These are phyloP conservation scores for Oryza rufipogon DNA, from an alignment of 176 grass and related monocot genomes.

Conservation along the genomic window DNA sequence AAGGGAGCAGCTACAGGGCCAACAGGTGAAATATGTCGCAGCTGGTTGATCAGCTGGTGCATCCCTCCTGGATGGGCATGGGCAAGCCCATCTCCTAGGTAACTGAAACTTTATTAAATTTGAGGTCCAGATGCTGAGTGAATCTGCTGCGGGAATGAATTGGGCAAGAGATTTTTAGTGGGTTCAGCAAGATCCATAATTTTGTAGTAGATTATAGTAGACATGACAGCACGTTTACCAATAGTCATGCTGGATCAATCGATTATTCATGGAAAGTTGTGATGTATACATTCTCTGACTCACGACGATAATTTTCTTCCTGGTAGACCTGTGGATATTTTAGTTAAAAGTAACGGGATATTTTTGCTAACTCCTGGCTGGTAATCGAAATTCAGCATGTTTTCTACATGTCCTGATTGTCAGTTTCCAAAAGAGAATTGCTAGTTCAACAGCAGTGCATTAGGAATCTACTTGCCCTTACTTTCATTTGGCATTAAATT, in stretches of 20 bases:
- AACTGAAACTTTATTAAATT: too few relatives aligned
- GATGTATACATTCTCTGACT: too few relatives aligned
- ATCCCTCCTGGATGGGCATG: not conserved
- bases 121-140: not conserved
- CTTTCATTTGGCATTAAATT: too few relatives aligned
- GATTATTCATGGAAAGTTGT: too few relatives aligned
- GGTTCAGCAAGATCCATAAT: not conserved
- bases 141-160: not conserved
- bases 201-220: not conserved
- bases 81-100: too few relatives aligned
- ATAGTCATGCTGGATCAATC: not conserved
- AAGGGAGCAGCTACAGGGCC: too few relatives aligned
- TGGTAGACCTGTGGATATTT: too few relatives aligned
- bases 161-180: conserved; percentile 6
- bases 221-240: not conserved
- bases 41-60: too few relatives aligned
- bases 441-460: not conserved
- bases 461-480: not conserved
- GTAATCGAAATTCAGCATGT: not conserved
- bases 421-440: not conserved
- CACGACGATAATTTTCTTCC: too few relatives aligned
- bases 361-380: not conserved
- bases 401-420: not conserved
- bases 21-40: too few relatives aligned
- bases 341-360: not conserved